Evolutionary conservation across 225 moss, liverwort and hornwort species (phyloP), one percentile per base, ranked within the genome.

Genomic region (Neckera pumila): DNA sequence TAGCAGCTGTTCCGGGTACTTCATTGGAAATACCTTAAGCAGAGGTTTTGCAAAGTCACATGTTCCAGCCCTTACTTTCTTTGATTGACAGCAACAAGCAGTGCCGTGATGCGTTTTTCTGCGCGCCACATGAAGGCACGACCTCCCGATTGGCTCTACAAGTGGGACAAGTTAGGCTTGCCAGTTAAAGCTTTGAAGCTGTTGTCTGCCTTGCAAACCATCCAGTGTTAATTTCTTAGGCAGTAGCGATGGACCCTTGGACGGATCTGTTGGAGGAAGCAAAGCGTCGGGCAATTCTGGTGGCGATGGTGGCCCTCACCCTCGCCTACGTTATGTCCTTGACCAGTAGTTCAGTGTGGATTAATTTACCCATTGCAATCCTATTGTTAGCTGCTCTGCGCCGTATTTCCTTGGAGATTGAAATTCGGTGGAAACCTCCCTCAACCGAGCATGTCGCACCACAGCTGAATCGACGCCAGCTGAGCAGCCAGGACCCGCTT

Each of bases 321-420:
- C 86, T 97, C 31, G 94, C 96, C 34, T 98, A 98, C 76, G 40
- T 91, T 9, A 98, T 98, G 97, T 96, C 98, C 73, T 90, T 98
- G 89, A 96, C 98, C 16, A 97, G 97, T 91, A 90, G 92, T 69
- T 96, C 97, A 60, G 84, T 98, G 34, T 97, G 98, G 98, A 86
- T 95, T 42, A 98, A 98, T 75, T 78, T 96, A 23, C 98, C 98
- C 6, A 86, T 96, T 16, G 96, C 98, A 65, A 89, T 96, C 59
- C 89, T 97, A 45, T 61, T 97, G 64, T 91, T 97, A 81, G 98
- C 98, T 74, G 89, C 86, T 66, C 49, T 94, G 76, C 95, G 97
- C 22, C 93, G 95, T 88, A 86, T 96, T 75, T 93, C 95, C 20
- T 92, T 91, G 42, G 95, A 95, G 90, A 87, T 97, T 77, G 95